phyloP scores from a whole-genome alignment of 2,329 filamentous ascomycete species.

The Aulographum hederae region DNA sequence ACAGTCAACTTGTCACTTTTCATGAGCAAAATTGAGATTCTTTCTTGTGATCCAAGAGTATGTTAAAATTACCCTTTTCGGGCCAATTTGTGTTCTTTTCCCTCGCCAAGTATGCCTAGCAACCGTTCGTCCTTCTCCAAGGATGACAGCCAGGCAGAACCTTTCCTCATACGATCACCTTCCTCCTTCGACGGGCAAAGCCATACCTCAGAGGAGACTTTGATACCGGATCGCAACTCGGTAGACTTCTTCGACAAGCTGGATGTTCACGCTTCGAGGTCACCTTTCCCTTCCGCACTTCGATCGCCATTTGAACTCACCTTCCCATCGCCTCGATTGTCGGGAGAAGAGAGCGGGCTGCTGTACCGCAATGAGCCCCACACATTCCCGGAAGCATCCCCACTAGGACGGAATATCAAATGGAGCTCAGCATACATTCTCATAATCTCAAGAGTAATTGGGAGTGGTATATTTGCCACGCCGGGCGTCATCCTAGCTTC shows the following conservation, averaged over 20 bases:
- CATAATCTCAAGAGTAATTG: constrained; percentile 50
- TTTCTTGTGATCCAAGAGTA: too few relatives aligned
- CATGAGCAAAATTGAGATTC: too few relatives aligned
- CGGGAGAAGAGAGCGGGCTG: not conserved
- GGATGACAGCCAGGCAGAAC: too few relatives aligned
- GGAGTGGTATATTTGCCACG: constrained; percentile 55
- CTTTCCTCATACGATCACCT: too few relatives aligned
- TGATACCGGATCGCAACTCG: too few relatives aligned
- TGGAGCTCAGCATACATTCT: constrained; percentile 36
- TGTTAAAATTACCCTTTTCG: too few relatives aligned
- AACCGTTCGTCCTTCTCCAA: too few relatives aligned
- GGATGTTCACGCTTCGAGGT: not conserved
- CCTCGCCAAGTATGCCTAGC: too few relatives aligned
- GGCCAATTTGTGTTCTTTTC: too few relatives aligned
- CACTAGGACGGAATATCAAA: constrained; percentile 1
- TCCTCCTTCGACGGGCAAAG: too few relatives aligned
- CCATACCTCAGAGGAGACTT: too few relatives aligned
- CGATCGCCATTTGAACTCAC: not conserved
- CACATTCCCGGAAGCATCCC: constrained; percentile 3
- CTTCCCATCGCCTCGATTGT: not conserved
- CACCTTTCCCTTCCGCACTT: not conserved
- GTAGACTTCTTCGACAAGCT: not conserved
- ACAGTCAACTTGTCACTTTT: too few relatives aligned
- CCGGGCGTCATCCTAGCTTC: constrained; percentile 48
- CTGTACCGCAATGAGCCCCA: constrained; percentile 1